These are phyloP conservation scores for Saccharomyces uvarum DNA, from an alignment of 1,139 yeast genomes.

Conservation along the genomic window DNA sequence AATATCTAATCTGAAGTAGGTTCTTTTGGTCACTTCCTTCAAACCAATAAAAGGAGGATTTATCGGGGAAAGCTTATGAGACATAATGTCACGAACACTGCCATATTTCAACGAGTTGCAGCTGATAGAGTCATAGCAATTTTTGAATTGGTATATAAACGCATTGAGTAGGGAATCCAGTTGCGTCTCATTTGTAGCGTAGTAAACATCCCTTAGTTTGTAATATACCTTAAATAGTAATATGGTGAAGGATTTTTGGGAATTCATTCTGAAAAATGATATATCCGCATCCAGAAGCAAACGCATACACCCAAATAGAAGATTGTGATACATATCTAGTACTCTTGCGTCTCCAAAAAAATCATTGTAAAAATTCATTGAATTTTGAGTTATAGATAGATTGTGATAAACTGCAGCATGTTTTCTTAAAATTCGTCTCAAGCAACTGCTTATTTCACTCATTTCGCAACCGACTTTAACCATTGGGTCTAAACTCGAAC, in stretches of 20 bases:
- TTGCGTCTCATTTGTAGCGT: neutral
- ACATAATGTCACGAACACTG: slow-evolving; percentile 9
- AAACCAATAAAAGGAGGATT: slow-evolving; percentile 14
- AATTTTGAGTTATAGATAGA: neutral
- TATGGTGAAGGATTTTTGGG: neutral
- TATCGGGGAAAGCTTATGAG: slow-evolving; percentile 9
- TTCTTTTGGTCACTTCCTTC: slow-evolving; percentile 12
- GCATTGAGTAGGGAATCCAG: slow-evolving; percentile 2
- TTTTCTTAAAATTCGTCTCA: neutral
- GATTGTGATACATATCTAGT: neutral
- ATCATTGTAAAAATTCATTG: neutral
- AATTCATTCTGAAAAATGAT: neutral
- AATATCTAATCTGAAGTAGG: slow-evolving; percentile 13
- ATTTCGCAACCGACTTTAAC: neutral
- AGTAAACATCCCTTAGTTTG: neutral
- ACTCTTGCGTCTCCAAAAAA: neutral
- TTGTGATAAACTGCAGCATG: neutral
- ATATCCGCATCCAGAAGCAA: neutral
- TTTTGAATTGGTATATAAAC: slow-evolving; percentile 11
- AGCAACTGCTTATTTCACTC: neutral
- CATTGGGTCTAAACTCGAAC: slow-evolving; percentile 3
- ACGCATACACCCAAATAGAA: neutral
- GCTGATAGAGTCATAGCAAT: slow-evolving; percentile 13
- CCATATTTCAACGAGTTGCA: slow-evolving; percentile 11
- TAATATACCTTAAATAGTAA: neutral